Evolutionary conservation across 768 basidiomycete species (phyloP).

Genomic region (Mycena vulgaris): DNA sequence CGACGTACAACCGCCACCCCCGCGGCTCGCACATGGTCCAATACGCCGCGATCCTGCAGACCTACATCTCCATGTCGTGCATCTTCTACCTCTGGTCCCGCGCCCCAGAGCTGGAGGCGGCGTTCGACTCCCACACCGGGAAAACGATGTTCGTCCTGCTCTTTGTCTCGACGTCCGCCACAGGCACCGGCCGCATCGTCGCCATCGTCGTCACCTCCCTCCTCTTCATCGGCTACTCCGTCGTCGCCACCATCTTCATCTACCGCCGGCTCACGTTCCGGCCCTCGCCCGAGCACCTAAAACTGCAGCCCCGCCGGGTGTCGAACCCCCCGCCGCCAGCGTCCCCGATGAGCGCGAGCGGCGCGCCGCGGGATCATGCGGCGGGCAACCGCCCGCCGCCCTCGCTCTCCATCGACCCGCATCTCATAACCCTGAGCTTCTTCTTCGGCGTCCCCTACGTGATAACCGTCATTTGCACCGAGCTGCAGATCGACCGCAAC

Average conservation of each 20-base stretch:
- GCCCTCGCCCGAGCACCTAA: no score
- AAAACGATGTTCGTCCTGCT: neutral
- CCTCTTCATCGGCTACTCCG: constrained; percentile 23
- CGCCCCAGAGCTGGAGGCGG: constrained; percentile 23
- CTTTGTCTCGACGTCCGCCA: constrained; percentile 6
- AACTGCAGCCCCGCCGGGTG: neutral
- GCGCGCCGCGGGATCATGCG: neutral
- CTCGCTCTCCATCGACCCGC: constrained; percentile 3
- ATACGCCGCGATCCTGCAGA: constrained; percentile 43
- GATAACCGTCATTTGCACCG: constrained; percentile 8
- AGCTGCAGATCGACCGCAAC: constrained; percentile 37
- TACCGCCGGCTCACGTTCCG: neutral
- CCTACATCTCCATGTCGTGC: constrained; percentile 37
- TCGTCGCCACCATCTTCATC: constrained; percentile 23
- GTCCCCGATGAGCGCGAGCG: neutral
- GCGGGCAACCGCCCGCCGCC: neutral
- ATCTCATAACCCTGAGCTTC: neutral
- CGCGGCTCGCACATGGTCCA: constrained; percentile 34
- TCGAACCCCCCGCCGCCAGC: neutral
- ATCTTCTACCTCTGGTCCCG: constrained; percentile 39
- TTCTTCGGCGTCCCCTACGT: constrained; percentile 12
- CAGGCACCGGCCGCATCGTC: constrained; percentile 15
- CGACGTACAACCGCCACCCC: constrained; percentile 45
- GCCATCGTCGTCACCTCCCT: constrained; percentile 27
- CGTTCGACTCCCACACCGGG: neutral